These are phyloP conservation scores for Berberis vulgaris DNA, from an alignment of 164 flowering plant species.

Conservation along the genomic window DNA sequence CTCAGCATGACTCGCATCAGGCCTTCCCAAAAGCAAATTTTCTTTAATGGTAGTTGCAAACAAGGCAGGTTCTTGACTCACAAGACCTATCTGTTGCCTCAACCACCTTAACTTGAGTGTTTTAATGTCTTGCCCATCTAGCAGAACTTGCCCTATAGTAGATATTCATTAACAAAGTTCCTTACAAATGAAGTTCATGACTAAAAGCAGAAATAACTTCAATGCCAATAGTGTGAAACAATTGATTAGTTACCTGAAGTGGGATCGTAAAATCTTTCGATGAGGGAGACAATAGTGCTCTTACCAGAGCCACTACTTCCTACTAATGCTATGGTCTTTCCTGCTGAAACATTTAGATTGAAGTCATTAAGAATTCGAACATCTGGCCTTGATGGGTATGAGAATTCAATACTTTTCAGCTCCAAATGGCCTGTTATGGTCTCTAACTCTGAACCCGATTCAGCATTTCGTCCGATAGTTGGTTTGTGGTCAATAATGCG, in stretches of 20 bases:
- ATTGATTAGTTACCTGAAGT: constrained; percentile 37
- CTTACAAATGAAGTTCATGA: constrained; percentile 8
- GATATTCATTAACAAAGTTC: not conserved
- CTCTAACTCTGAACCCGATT: constrained; percentile 57
- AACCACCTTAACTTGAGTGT: constrained; percentile 75
- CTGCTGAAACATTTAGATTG: constrained; percentile 59
- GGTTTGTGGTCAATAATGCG: constrained; percentile 80
- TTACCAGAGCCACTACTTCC: constrained; percentile 96
- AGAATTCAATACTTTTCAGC: constrained; percentile 57
- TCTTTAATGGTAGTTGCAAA: constrained; percentile 93
- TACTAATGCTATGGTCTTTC: constrained; percentile 81
- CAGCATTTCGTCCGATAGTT: constrained; percentile 43
- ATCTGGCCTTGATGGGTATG: constrained; percentile 77
- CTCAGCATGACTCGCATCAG: constrained; percentile 72
- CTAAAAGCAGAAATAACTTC: constrained; percentile 1
- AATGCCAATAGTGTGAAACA: not conserved
- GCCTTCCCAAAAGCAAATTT: constrained; percentile 79
- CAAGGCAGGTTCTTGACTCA: constrained; percentile 98
- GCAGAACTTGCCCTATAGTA: constrained; percentile 64
- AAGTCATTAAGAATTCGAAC: constrained; percentile 51
- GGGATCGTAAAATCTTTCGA: constrained; percentile 89
- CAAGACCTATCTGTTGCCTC: constrained; percentile 93
- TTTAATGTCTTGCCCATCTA: constrained; percentile 91
- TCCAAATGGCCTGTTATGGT: constrained; percentile 70
- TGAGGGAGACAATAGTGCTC: constrained; percentile 89